Base-by-base conservation (phyloP, 257 asterid genomes). In the Nicotiana knightiana region DNA sequence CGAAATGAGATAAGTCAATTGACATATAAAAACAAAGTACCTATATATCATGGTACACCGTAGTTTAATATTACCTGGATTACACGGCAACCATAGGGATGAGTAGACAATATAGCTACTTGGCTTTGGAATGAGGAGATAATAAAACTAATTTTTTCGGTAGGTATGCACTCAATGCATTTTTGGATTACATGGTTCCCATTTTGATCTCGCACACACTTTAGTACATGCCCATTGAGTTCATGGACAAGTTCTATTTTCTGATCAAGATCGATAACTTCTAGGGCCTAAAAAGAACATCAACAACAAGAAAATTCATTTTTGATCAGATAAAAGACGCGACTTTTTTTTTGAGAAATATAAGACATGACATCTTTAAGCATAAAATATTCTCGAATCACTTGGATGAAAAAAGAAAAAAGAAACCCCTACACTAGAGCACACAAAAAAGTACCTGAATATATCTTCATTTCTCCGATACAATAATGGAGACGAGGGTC, bases 21-120 rank as follows among this genome's bases (percentile, higher is more conserved):
- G 68, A 77, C 21, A 64, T 4, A 30, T 15, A 21, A 53, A 32
- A 24, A 67, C 18, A 83, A 7, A 39, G 2, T 75, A 83, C 26
- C 28, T 65, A 46, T 32, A 13, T 65, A 18, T 46, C 55, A 21
- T 6, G 43, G 63, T 61, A 26, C 57, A 62, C 10, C 77, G 71
- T 43, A 26, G 61, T 62, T 17, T 68, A 37, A 77, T 33, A 46
- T 71, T 85, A 94, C 98, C 98, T 94, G 98, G 86, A 94, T 94
- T 70, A 94, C 98, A 10, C 98, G 95, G 76, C 98, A 94, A 86
- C 98, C 98, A 88, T 94, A 94, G 67, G 98, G 98, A 87, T 94
- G 98, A 79, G 95, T 91, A 77, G 98, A 93, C 82, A 94, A 90
- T 43, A 84, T 54, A 73, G 94, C 97, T 81, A 94, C 97, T 86